Percentiles rank a stretch among this genome's conserved stretches.
These are phyloP conservation scores for Clohesyomyces aquaticus DNA, from an alignment of 495 filamentous ascomycete species.

Conservation along the genomic window DNA sequence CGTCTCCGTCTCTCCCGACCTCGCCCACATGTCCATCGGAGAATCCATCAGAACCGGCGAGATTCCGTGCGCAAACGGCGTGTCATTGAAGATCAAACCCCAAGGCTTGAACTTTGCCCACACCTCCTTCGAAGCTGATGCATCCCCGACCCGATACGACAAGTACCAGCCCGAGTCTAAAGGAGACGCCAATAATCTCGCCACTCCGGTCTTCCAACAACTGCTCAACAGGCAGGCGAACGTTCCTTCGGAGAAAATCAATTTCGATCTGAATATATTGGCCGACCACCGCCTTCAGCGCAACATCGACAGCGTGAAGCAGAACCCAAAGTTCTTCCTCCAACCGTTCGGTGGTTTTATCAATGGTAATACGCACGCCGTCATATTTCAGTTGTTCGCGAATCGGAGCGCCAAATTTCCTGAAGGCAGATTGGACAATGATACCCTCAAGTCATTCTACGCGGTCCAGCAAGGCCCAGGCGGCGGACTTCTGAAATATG, in stretches of 20 bases:
- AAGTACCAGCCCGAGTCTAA: slow-evolving; percentile 43
- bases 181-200: slow-evolving; percentile 44
- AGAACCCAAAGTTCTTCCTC: slow-evolving; percentile 49
- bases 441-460: slow-evolving; percentile 41
- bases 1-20: slow-evolving; percentile 50
- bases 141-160: slow-evolving; percentile 59
- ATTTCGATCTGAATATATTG: slow-evolving; percentile 43
- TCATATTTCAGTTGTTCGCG: slow-evolving; percentile 48
- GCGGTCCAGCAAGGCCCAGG: background rate
- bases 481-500: background rate
- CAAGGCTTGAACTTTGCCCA: slow-evolving; percentile 58
- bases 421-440: slow-evolving; percentile 21
- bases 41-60: slow-evolving; percentile 10
- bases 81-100: slow-evolving; percentile 43
- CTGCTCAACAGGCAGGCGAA: slow-evolving; percentile 36
- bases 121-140: slow-evolving; percentile 61
- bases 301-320: slow-evolving; percentile 42
- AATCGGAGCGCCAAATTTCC: slow-evolving; percentile 24
- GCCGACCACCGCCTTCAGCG: slow-evolving; percentile 40
- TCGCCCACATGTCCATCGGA: slow-evolving; percentile 43
- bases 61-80: background rate
- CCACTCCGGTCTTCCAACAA: slow-evolving; percentile 43
- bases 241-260: slow-evolving; percentile 9
- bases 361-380: slow-evolving; percentile 36
- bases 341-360: slow-evolving; percentile 41